Base-by-base conservation (phyloP, 768 basidiomycete species). In the Amanita rimosa region DNA sequence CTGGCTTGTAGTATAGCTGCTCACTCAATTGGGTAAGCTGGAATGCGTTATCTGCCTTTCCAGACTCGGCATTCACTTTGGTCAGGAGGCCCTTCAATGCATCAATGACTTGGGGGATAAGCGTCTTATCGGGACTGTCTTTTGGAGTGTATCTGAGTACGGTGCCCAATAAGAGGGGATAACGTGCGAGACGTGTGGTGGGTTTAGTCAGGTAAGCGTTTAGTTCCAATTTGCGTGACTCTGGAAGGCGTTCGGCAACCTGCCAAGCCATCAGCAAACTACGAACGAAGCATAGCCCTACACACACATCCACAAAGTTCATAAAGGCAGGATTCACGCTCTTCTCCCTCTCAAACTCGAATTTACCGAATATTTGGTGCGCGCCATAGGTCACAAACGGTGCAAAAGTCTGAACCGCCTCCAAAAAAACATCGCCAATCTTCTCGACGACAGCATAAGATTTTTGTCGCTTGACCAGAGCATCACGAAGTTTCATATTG, bases 311-410 rank as follows among this genome's bases (percentile, higher is more conserved):
- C 26, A 98, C 96, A 63, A 98, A 99, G 52, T 81, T 79, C 46
- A 91, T 85, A 67, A 99, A 99, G 10, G 81, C 86, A 4, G 85
- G 78, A 67, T 99, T 99, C 44, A 82, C 76, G 48, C 76, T 82
- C 72, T 97, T 98, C 74, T 98, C 96, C 74, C 90, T 95, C 71
- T 99, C 96, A 63, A 99, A 98, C 67, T 97, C 94, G 62, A 91
- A 97, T 66, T 98, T 99, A 10, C 96, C 96, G 60, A 95, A 97
- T 49, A 97, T 69, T 64, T 99, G 96, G 61, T 98, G 95, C 7
- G 92, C 83, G 38, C 95, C 96, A 58, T 98, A 99, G 29, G 79
- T 80, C 42, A 98, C 93, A 59, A 97, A 99, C 1, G 96, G 96
- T 8, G 72, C 78, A 57, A 99, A 96, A 60, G 85, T 76, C 0